A percentile compares a stretch with the other conserved stretches of the same genome.
phyloP scores from a whole-genome alignment of 2,329 filamentous ascomycete species.

The Calonectria honghensis region DNA sequence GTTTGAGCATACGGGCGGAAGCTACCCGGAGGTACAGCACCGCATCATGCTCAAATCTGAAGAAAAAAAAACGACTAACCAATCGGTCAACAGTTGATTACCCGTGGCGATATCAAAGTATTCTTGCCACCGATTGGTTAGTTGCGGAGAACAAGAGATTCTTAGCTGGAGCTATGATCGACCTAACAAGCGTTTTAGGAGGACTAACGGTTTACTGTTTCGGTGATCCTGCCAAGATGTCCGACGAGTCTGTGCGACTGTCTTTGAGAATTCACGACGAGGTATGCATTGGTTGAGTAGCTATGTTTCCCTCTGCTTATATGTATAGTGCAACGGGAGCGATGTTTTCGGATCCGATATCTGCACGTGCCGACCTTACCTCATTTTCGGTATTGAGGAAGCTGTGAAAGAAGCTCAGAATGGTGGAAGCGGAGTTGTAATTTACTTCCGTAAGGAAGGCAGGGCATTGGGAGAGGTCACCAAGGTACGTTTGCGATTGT shows the following conservation, averaged over 20 bases:
- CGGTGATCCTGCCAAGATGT: conserved; percentile 95
- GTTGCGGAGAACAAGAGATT: conserved; percentile 26
- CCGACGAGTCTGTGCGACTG: conserved; percentile 86
- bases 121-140: conserved; percentile 94
- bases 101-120: conserved; percentile 93
- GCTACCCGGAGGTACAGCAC: conserved; percentile 84
- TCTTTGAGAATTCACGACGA: conserved; percentile 88
- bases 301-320: conserved; percentile 38
- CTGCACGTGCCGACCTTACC: conserved; percentile 95
- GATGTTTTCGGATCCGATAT: conserved; percentile 99
- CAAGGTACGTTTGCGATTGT: conserved; percentile 77
- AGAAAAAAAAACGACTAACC: conserved; percentile 47
- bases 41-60: neutral
- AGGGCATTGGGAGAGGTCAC: conserved; percentile 96
- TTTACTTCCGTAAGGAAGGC: conserved; percentile 99
- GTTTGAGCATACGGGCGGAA: conserved; percentile 96
- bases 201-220: conserved; percentile 98
- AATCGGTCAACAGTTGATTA: conserved; percentile 79
- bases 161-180: too few species aligned
- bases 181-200: conserved; percentile 64
- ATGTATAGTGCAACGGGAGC: conserved; percentile 86
- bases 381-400: conserved; percentile 98
- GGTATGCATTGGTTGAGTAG: conserved; percentile 59
- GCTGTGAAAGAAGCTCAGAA: conserved; percentile 97
- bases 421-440: conserved; percentile 94